Evolutionary conservation across 768 basidiomycete species (phyloP), one percentile per base, ranked within the genome.

Genomic region (Collybia sordida): DNA sequence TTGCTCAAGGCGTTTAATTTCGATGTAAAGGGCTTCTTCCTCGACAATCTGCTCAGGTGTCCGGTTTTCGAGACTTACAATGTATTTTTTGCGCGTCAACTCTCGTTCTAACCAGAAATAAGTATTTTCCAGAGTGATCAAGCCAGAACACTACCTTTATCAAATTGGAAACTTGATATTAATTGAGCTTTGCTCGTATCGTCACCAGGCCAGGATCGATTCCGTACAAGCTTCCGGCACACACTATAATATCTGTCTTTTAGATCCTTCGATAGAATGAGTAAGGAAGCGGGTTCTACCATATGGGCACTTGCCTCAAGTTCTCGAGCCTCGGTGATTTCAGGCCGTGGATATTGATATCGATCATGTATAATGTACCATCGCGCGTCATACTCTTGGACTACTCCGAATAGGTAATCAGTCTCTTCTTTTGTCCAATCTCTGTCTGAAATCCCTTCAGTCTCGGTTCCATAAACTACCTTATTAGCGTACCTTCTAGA

Each of bases 381-480:
- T 38, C 96, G 80, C 9, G 83, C 73, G 65, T 98, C 95, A 57
- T 89, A 98, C 45, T 90, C 85, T 43, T 79, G 77, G 7, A 88
- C 85, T 7, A 96, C 66, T 3, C 71, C 71, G 68, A 98, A 96
- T 1, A 99, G 79, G 62, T 98, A 93, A 63, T 93, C 89, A 0
- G 97, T 98, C 67, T 98, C 94, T 57, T 93, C 91, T 58, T 87
- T 88, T 5, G 90, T 80, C 97, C 97, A 98, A 52, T 87, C 86
- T 8, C 71, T 72, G 59, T 95, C 96, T 86, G 21, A 31, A 44
- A 14, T n/a, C 17, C 34, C 22, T 22, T 41, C 6, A 42, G 47
- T 23, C 17, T 5, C 15, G 35, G 1, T 3, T 35, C 38, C 6
- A 42, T 12, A 38, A 14, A 11, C 24, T 37, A 4, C 28, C 49